Percentiles rank a stretch among this genome's conserved stretches.
Conservation (phyloP, 1,284 basidiomycete species). For the Tilletia indica region DNA sequence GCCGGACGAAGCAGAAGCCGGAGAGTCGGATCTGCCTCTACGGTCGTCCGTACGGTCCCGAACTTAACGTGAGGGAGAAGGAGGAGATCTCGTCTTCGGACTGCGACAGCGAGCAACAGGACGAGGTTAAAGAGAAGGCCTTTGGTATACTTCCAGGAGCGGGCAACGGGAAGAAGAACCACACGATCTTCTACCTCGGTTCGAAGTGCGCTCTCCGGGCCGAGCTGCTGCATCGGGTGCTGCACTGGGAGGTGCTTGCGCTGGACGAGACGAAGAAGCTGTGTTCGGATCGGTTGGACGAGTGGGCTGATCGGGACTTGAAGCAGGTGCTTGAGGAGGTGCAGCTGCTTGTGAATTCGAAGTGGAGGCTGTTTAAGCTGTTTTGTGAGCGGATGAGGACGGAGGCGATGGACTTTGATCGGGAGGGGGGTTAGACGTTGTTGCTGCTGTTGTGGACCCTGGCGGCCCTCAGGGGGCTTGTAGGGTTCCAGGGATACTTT, state of each 20-base stretch:
- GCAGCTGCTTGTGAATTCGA: background rate
- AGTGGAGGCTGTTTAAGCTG: background rate
- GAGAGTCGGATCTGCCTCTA: slow-evolving; percentile 2
- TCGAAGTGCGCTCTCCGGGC: slow-evolving; percentile 14
- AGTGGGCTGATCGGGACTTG: background rate
- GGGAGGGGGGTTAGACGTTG: background rate
- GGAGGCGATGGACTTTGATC: slow-evolving; percentile 12
- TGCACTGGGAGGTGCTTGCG: slow-evolving; percentile 11
- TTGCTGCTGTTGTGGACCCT: too few relatives aligned
- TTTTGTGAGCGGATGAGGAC: background rate
- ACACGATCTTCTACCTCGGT: slow-evolving; percentile 21
- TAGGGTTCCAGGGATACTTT: too few relatives aligned
- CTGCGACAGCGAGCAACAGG: background rate
- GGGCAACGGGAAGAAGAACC: slow-evolving; percentile 16
- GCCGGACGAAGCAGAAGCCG: slow-evolving; percentile 2
- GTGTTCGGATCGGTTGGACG: background rate
- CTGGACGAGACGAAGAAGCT: background rate
- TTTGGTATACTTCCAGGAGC: background rate
- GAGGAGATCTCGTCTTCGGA: slow-evolving; percentile 8
- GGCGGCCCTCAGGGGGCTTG: too few relatives aligned
- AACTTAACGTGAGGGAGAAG: background rate
- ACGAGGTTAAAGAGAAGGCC: background rate
- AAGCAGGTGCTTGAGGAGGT: background rate
- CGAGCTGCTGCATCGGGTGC: slow-evolving; percentile 1
- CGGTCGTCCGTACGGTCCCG: slow-evolving; percentile 10